Evolutionary conservation across 371 early-diverging fungal genomes (phyloP).

Genomic region (Funneliformis caledonium): DNA sequence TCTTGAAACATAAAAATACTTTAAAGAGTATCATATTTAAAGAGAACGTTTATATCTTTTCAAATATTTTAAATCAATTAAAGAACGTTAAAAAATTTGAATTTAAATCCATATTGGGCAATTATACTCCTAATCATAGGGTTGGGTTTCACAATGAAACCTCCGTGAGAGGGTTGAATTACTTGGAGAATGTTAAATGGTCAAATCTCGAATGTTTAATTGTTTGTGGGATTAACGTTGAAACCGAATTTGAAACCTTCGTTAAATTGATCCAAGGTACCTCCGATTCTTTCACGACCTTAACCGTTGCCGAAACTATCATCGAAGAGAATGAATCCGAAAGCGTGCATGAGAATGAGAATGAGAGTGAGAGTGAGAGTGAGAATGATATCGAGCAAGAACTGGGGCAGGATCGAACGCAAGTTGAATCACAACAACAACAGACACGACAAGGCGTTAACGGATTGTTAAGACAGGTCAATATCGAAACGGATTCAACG

Average conservation of each 20-base stretch:
- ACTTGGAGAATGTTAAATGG: background rate
- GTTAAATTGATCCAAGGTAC: background rate
- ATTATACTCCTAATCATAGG: background rate
- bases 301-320: background rate
- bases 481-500: background rate
- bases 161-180: background rate
- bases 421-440: background rate
- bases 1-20: background rate
- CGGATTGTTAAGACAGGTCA: background rate
- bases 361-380: background rate
- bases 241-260: background rate
- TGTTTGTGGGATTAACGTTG: background rate
- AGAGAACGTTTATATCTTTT: background rate
- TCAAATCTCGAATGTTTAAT: background rate
- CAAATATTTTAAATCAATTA: background rate
- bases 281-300: background rate
- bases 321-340: background rate
- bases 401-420: background rate
- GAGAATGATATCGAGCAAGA: too few species aligned
- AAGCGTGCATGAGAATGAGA: background rate
- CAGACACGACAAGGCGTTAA: background rate
- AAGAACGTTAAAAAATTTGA: background rate
- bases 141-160: background rate
- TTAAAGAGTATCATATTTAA: background rate
- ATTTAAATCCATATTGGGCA: background rate